These are phyloP conservation scores for Waltergamsia citrina DNA, from an alignment of 2,329 filamentous ascomycete species.

Conservation along the genomic window DNA sequence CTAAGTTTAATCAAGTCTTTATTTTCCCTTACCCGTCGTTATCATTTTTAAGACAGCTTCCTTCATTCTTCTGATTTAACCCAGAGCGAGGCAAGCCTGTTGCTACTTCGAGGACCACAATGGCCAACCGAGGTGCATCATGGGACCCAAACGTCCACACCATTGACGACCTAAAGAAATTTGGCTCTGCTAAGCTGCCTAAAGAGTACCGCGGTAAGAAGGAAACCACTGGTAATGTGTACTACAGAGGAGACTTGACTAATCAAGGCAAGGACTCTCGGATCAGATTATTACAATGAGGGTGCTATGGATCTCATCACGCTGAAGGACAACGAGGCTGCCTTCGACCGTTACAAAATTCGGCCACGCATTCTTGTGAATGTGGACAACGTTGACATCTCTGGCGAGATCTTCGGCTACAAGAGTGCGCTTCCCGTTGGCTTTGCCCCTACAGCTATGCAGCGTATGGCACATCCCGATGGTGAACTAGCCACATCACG, in stretches of 20 bases:
- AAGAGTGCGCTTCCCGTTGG: slow-evolving; percentile 39
- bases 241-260: no score
- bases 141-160: slow-evolving; percentile 6
- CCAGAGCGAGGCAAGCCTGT: no score
- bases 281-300: slow-evolving; percentile 42
- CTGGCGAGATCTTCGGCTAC: slow-evolving; percentile 31
- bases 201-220: background rate
- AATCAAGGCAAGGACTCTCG: background rate
- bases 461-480: slow-evolving; percentile 39
- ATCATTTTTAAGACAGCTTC: no score
- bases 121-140: slow-evolving; percentile 5
- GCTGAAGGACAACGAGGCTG: slow-evolving; percentile 38
- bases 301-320: slow-evolving; percentile 38
- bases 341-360: slow-evolving; percentile 38
- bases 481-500: slow-evolving; percentile 38
- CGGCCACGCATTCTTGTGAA: slow-evolving; percentile 33
- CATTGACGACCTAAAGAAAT: slow-evolving; percentile 1
- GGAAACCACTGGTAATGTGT: no score
- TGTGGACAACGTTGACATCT: slow-evolving; percentile 24
- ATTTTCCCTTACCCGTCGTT: no score
- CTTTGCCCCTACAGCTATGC: slow-evolving; percentile 43
- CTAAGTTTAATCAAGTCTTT: no score
- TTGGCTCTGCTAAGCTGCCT: slow-evolving; percentile 1
- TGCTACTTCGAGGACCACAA: background rate
- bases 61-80: no score